Percentiles rank a stretch among this genome's conserved stretches.
These are phyloP conservation scores for Actinomortierella ambigua DNA, from an alignment of 371 early-diverging fungal species.

Conservation along the genomic window DNA sequence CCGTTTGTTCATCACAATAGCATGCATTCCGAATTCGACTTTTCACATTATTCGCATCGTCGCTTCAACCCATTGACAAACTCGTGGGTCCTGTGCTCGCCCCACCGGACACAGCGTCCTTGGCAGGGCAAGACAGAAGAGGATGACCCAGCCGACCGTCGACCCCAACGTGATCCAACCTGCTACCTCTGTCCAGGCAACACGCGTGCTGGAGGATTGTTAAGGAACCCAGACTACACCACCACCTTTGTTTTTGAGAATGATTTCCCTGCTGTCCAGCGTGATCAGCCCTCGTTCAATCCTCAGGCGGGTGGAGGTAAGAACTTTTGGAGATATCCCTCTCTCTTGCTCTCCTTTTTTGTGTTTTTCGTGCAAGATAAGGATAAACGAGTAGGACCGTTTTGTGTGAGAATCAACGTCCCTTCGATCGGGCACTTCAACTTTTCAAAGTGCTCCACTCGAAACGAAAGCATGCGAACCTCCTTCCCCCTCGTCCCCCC, in stretches of 20 bases:
- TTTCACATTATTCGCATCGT: slow-evolving; percentile 80
- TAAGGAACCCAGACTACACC: slow-evolving; percentile 75
- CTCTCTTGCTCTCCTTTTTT: too few relatives aligned
- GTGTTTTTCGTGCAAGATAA: too few relatives aligned
- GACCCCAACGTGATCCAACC: slow-evolving; percentile 72
- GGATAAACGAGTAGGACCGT: too few relatives aligned
- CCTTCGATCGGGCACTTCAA: too few relatives aligned
- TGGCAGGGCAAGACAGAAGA: slow-evolving; percentile 88
- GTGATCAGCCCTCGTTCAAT: slow-evolving; percentile 58
- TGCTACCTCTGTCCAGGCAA: slow-evolving; percentile 93
- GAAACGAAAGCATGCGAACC: too few relatives aligned
- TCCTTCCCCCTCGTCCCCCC: too few relatives aligned
- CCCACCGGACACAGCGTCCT: slow-evolving; percentile 92
- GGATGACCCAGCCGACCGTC: slow-evolving; percentile 47
- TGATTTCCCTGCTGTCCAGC: slow-evolving; percentile 89
- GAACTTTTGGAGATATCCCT: neutral
- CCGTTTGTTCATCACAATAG: neutral
- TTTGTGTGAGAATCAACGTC: too few relatives aligned
- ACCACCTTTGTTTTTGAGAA: slow-evolving; percentile 84
- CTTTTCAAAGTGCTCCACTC: too few relatives aligned
- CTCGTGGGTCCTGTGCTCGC: slow-evolving; percentile 93
- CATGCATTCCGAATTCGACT: slow-evolving; percentile 51
- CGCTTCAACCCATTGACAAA: slow-evolving; percentile 89
- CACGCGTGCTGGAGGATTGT: slow-evolving; percentile 67
- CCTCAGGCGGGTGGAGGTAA: neutral